phyloP scores from a whole-genome alignment of 2,329 filamentous ascomycete genomes.

The Hymenoscyphus linearis region DNA sequence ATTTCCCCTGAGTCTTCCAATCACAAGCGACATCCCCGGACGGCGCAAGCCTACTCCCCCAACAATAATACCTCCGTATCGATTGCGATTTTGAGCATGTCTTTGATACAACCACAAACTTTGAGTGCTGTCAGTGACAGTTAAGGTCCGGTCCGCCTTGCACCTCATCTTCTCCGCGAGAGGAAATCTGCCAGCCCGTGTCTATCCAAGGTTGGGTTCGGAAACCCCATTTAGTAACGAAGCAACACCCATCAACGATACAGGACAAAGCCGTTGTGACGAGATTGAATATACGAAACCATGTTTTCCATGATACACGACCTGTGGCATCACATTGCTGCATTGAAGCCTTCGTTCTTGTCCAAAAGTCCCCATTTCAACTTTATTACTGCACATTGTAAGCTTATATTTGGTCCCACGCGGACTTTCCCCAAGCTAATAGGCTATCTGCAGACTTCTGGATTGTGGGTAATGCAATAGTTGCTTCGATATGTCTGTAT shows the following conservation, averaged over 20 bases:
- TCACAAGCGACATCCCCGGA: not conserved
- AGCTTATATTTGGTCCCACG: conserved; percentile 31
- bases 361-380: conserved; percentile 65
- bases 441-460: conserved; percentile 57
- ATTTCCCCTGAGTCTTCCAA: not conserved
- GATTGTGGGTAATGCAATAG: conserved; percentile 66
- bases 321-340: conserved; percentile 40
- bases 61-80: not conserved
- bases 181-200: not conserved
- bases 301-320: conserved; percentile 25
- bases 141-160: not conserved
- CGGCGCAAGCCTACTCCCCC: not conserved
- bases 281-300: not conserved
- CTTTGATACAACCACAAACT: conserved; percentile 7
- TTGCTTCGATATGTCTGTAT: conserved; percentile 75
- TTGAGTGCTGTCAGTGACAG: conserved; percentile 6
- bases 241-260: not conserved
- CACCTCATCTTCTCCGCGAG: not conserved
- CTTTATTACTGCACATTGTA: conserved; percentile 78
- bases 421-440: conserved; percentile 1
- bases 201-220: not conserved
- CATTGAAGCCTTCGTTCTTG: conserved; percentile 51
- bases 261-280: not conserved
- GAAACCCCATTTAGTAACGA: not conserved
- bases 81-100: conserved; percentile 7